Evolutionary conservation across 768 basidiomycete species (phyloP), one percentile per base, ranked within the genome.

Genomic region (Kwoniella newhampshirensis): DNA sequence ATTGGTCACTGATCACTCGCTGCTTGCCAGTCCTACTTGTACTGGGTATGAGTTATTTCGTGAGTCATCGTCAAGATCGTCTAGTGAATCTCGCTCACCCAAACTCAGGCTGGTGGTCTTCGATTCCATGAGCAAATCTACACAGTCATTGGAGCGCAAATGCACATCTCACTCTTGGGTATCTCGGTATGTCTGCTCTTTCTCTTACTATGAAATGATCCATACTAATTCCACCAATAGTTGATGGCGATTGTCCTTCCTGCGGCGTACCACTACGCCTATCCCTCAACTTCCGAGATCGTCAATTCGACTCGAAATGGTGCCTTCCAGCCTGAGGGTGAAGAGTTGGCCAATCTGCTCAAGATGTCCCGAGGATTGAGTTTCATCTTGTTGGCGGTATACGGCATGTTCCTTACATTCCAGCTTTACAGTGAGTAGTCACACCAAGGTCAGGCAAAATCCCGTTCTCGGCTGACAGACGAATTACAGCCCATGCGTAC

Each of bases 51-150:
- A 66, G 66, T 57, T 75, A 70, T 55, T 72, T 75, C 40, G 55
- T 57, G 23, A 57, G 55, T 51, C 6, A 20, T 9, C n/a, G n/a
- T n/a, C n/a, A n/a, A n/a, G n/a, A n/a, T n/a, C n/a, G n/a, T n/a
- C n/a, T n/a, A n/a, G n/a, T n/a, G n/a, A n/a, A n/a, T n/a, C n/a
- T n/a, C n/a, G n/a, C n/a, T n/a, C n/a, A n/a, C n/a, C n/a, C n/a
- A n/a, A n/a, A n/a, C n/a, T n/a, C 39, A 55, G 54, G 68, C 71
- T 15, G 74, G 74, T 54, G 82, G 82, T 21, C 81, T 79, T 55
- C 79, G 81, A 58, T 84, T 82, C 73, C 79, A 78, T 50, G 81
- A 81, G 51, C 83, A 83, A 65, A 77, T 81, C 56, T 83, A 82
- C 62, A 79, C 80, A 43, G 79, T 80, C 9, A 81, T 81, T 74